Conservation (phyloP, 2,329 filamentous ascomycete genomes). For the Trichoderma hamatum region DNA sequence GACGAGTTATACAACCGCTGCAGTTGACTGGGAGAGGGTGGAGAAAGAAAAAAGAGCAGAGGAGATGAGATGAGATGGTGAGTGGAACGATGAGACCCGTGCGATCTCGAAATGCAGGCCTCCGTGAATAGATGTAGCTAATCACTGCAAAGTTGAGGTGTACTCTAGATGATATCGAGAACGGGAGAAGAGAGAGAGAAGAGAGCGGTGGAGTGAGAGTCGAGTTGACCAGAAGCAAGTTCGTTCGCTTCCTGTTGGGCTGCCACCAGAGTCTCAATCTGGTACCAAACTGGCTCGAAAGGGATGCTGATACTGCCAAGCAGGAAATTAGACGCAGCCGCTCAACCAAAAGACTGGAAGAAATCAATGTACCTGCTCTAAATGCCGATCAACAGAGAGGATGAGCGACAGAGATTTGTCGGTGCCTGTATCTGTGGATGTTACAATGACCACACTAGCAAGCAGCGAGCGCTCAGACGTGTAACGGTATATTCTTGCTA, state of each 20-base stretch:
- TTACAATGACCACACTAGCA: neutral
- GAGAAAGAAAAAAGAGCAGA: neutral
- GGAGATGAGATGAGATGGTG: neutral
- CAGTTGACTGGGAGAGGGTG: neutral
- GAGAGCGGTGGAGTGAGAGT: neutral
- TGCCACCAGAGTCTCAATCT: neutral
- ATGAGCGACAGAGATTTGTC: neutral
- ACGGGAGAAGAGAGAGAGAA: neutral
- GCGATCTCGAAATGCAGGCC: slow-evolving; percentile 1
- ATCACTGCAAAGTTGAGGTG: neutral
- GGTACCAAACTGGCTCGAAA: neutral
- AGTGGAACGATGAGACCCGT: neutral
- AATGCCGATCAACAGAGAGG: neutral
- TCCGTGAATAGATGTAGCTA: neutral
- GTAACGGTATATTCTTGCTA: neutral
- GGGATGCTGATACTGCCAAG: neutral
- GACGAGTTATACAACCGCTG: slow-evolving; percentile 1
- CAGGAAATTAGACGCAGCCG: neutral
- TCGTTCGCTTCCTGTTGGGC: neutral
- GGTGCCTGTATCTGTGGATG: slow-evolving; percentile 4
- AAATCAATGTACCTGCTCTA: neutral
- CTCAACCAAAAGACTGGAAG: neutral
- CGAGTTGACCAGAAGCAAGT: neutral
- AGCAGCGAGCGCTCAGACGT: neutral
- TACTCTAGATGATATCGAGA: neutral